Evolutionary conservation across 2,329 filamentous ascomycete species (phyloP), one percentile per base, ranked within the genome.

Genomic region (Botrytis medusae): DNA sequence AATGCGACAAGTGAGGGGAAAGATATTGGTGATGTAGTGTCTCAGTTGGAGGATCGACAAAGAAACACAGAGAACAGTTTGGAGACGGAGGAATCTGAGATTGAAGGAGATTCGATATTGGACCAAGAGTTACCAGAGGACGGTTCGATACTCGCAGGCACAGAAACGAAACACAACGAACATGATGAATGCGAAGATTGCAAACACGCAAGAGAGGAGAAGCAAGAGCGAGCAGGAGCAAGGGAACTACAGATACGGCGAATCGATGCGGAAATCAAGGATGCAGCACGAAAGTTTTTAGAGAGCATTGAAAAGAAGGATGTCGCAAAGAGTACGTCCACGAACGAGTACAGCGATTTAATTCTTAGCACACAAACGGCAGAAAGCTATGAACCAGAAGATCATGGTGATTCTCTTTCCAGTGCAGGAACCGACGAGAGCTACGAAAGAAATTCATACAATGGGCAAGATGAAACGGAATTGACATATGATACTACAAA

Each of bases 221-320:
- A 77, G 69, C 51, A 54, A n/a, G 67, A 54, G 25, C 63, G 51
- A 62, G 37, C 60, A 5, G 42, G 72, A 61, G 78, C 74, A 16
- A 76, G 77, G 72, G 75, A 77, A 59, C 75, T 74, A 5, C 79
- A 79, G 40, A 73, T 79, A 8, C 75, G 79, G 29, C 73, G 77
- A 8, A 86, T 87, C 2, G 85, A 88, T 76, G 86, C 85, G 10
- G 81, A 87, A 51, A 88, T 89, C 74, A 85, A 87, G 46, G 84
- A 84, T 37, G 87, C 86, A 0, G 87, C 87, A 1, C 82, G 84
- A 69, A 85, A 85, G 34, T 86, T 88, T 22, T 83, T 88, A 16
- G 84, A 83, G 3, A 84, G 84, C 59, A 84, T 87, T 25, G 84
- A 85, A 72, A 78, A 82, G 51, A 81, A 84, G 54, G 79, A 79